A percentile compares a stretch with the other conserved stretches of the same genome.
Evolutionary conservation across 2,329 filamentous ascomycete species (phyloP).

Genomic region (Claviceps cyperi): DNA sequence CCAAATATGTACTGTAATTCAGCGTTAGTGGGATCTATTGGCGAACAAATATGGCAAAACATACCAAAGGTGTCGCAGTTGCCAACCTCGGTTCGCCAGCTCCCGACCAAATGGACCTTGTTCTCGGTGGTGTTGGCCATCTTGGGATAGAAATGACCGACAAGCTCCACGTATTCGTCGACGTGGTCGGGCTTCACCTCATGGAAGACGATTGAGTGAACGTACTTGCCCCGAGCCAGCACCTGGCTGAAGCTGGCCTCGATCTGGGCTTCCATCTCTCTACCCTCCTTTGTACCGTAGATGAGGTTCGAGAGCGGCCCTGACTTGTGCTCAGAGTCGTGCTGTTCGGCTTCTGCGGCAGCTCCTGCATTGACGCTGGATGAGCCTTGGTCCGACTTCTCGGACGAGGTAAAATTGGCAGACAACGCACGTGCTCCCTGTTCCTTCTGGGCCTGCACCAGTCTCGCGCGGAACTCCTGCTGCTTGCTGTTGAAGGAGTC

Average conservation of each 20-base stretch:
- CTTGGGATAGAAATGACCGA: conserved; percentile 82
- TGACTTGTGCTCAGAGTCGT: conserved; percentile 48
- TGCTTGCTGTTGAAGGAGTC: conserved; percentile 70
- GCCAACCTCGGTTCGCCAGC: conserved; percentile 95
- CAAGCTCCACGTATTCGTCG: conserved; percentile 82
- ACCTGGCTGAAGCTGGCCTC: conserved; percentile 94
- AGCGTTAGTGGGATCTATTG: background rate
- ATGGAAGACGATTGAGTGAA: conserved; percentile 95
- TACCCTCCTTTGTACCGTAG: conserved; percentile 91
- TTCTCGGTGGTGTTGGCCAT: conserved; percentile 78
- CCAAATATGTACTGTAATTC: conserved; percentile 80
- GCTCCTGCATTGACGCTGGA: conserved; percentile 20
- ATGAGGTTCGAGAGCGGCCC: conserved; percentile 74
- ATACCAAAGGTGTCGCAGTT: conserved; percentile 93
- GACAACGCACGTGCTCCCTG: conserved; percentile 67
- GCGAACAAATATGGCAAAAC: conserved; percentile 11
- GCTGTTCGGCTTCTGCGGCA: conserved; percentile 41
- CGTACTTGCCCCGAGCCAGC: conserved; percentile 89
- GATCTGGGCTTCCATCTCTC: conserved; percentile 88
- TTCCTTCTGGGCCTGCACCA: conserved; percentile 64
- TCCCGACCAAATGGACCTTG: conserved; percentile 90
- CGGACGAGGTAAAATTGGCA: conserved; percentile 26
- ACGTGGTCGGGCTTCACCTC: conserved; percentile 91
- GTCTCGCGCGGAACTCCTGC: conserved; percentile 70
- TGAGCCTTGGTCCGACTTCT: conserved; percentile 24